Percentiles rank a stretch among this genome's conserved stretches.
Conservation (phyloP, 345 rosid species). For the Psidium friedrichsthalianum region DNA sequence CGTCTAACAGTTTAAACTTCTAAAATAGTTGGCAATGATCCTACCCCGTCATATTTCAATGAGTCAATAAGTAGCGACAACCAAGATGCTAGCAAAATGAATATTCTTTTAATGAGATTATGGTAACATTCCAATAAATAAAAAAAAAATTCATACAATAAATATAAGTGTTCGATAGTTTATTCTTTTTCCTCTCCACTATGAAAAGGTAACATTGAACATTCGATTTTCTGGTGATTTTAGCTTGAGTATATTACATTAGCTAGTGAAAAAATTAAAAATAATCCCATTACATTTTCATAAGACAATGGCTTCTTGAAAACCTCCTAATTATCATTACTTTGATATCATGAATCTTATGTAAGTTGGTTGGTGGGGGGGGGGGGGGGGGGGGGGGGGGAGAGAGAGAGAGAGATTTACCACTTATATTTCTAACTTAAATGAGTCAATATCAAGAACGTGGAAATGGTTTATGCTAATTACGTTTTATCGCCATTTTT, state of each 20-base stretch:
- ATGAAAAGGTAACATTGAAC: background rate
- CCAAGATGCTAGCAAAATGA: too few species aligned
- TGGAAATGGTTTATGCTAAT: background rate
- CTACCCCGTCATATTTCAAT: too few species aligned
- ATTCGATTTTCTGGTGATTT: background rate
- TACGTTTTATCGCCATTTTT: background rate
- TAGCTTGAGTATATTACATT: background rate
- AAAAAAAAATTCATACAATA: background rate
- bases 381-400: too few species aligned
- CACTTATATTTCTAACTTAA: background rate
- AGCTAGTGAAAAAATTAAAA: fast-evolving
- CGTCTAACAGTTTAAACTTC: too few species aligned
- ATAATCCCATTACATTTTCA: background rate
- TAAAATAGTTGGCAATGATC: too few species aligned
- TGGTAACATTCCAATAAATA: background rate
- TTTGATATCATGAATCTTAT: background rate
- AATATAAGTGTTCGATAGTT: background rate
- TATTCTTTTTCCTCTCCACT: background rate
- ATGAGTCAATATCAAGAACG: background rate
- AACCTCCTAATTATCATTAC: background rate
- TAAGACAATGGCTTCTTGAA: background rate
- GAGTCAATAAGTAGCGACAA: too few species aligned
- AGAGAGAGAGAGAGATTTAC: background rate
- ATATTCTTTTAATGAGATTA: background rate
- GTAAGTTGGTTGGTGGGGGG: background rate